These are phyloP conservation scores for Cordyceps javanica DNA, from an alignment of 2,329 filamentous ascomycete genomes.

Conservation along the genomic window DNA sequence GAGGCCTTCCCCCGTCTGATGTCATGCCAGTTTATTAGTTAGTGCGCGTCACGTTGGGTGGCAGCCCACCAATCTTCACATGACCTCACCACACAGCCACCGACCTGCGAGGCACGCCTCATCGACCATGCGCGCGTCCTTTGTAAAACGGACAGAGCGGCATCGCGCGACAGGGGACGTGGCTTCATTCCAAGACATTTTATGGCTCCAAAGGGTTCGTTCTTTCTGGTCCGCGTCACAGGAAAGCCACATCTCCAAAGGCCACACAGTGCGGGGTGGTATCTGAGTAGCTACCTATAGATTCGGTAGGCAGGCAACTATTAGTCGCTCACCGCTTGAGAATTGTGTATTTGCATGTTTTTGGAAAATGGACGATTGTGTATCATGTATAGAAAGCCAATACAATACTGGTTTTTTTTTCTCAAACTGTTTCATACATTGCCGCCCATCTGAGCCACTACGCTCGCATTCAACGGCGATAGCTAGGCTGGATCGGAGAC, in stretches of 20 bases:
- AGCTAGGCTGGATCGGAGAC: neutral
- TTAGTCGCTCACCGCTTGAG: too few relatives aligned
- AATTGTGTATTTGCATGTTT: neutral
- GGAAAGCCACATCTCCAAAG: neutral
- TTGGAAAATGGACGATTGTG: too few relatives aligned
- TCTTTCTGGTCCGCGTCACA: neutral
- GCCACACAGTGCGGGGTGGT: too few relatives aligned
- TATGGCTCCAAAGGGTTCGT: too few relatives aligned
- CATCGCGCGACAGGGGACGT: neutral
- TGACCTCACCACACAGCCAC: slow-evolving; percentile 2
- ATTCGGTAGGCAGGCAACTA: neutral
- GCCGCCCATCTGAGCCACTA: neutral
- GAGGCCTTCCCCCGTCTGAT: neutral
- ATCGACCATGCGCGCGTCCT: neutral
- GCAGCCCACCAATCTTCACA: neutral
- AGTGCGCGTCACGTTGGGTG: neutral
- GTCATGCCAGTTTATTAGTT: slow-evolving; percentile 2
- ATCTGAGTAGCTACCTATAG: too few relatives aligned
- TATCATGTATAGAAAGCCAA: too few relatives aligned
- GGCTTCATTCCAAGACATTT: too few relatives aligned
- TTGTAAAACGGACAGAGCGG: neutral
- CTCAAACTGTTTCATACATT: too few relatives aligned
- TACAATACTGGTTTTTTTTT: too few relatives aligned
- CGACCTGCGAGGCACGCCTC: neutral
- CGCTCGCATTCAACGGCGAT: neutral